phyloP scores from a whole-genome alignment of 164 flowering plant genomes.

The Sextonia rubra region DNA sequence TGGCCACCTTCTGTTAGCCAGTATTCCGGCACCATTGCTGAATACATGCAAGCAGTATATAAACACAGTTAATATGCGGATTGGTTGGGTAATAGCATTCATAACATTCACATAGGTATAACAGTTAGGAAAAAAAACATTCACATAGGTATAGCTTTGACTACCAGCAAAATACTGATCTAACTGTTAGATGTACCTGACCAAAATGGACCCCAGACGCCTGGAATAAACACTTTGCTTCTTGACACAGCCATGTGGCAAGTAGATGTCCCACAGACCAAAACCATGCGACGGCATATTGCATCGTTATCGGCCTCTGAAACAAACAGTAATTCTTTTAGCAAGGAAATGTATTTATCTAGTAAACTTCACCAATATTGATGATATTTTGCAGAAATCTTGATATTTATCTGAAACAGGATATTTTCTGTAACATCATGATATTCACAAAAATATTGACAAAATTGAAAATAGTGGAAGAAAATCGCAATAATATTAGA shows the following conservation, averaged over 20 bases:
- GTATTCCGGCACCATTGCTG: conserved; percentile 89
- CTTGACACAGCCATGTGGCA: conserved; percentile 91
- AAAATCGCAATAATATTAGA: too few relatives aligned
- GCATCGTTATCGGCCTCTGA: conserved; percentile 56
- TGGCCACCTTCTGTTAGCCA: conserved; percentile 99
- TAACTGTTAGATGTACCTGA: conserved; percentile 51
- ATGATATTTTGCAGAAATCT: too few relatives aligned
- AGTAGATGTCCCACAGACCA: conserved; percentile 97
- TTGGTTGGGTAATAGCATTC: background rate
- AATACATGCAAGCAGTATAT: conserved; percentile 8
- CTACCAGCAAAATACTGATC: conserved; percentile 1
- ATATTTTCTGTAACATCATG: too few relatives aligned
- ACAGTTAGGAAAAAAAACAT: background rate
- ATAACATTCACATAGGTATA: background rate
- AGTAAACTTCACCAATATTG: too few relatives aligned
- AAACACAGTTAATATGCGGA: background rate
- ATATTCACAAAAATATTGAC: too few relatives aligned
- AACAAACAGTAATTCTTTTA: conserved; percentile 7
- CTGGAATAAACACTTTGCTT: conserved; percentile 81
- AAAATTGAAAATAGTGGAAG: too few relatives aligned
- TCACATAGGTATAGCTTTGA: conserved; percentile 1
- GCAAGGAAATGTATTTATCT: background rate
- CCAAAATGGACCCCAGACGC: conserved; percentile 99
- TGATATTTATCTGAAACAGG: too few relatives aligned
- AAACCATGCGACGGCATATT: conserved; percentile 72